Conservation (phyloP, 441 rosid genomes). For the Bocquillonia castaneifolia region DNA sequence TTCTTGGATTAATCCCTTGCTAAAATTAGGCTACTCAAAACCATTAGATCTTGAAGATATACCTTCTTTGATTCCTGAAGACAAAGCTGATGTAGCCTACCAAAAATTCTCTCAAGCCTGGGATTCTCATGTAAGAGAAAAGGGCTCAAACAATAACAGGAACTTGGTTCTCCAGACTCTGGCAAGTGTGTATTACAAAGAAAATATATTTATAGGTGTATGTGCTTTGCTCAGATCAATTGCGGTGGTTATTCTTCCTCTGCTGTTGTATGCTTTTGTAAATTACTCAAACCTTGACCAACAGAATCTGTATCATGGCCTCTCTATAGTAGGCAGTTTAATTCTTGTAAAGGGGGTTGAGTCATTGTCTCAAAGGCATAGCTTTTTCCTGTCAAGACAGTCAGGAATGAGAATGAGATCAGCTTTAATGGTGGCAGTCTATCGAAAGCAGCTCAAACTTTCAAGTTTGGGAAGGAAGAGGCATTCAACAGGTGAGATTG, state of each 20-base stretch:
- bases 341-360: conserved; percentile 56
- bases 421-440: conserved; percentile 77
- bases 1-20: conserved; percentile 77
- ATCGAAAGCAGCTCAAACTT: conserved; percentile 71
- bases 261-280: conserved; percentile 66
- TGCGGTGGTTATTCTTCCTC: conserved; percentile 59
- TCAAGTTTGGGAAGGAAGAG: conserved; percentile 64
- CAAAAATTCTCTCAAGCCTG: conserved; percentile 52
- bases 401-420: conserved; percentile 91
- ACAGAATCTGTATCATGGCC: conserved; percentile 44
- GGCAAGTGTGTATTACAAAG: conserved; percentile 51
- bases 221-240: conserved; percentile 54
- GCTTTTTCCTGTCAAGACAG: conserved; percentile 60
- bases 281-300: conserved; percentile 49
- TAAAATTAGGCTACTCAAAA: conserved; percentile 53
- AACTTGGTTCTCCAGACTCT: conserved; percentile 58
- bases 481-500: conserved; percentile 82
- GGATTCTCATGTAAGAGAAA: conserved; percentile 40
- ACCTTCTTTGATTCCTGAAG: conserved; percentile 56
- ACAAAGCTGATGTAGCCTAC: conserved; percentile 59
- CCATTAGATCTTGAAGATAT: conserved; percentile 59
- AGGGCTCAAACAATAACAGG: conserved; percentile 23
- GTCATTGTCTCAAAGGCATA: conserved; percentile 76
- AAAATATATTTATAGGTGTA: conserved; percentile 47
- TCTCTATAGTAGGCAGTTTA: conserved; percentile 52